Conservation (phyloP, 768 basidiomycete genomes). For the Leucocoprinus birnbaumii region DNA sequence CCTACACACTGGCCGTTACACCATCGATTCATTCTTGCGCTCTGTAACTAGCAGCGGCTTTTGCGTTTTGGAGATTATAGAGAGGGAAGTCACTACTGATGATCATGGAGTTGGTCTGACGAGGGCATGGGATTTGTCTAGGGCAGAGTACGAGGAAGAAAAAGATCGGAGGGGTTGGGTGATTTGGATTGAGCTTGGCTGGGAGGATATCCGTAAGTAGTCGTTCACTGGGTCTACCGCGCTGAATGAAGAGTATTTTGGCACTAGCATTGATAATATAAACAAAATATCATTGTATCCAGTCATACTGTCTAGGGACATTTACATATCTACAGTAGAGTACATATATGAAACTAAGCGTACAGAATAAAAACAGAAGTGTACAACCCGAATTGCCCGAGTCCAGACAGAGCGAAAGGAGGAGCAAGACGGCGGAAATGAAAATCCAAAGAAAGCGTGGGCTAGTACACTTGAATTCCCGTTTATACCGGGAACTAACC, state of each 20-base stretch:
- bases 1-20: constrained; percentile 74
- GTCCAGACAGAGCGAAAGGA: no score
- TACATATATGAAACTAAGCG: not conserved
- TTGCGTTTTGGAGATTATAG: constrained; percentile 44
- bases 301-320: no score
- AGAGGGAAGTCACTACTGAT: constrained; percentile 40
- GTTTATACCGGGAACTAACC: not conserved
- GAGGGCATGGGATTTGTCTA: constrained; percentile 49
- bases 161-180: constrained; percentile 70
- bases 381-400: no score
- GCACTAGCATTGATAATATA: not conserved
- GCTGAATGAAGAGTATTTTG: no score
- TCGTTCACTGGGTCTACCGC: no score
- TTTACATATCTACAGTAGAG: not conserved
- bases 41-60: constrained; percentile 32
- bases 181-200: constrained; percentile 55
- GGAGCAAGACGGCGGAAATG: not conserved
- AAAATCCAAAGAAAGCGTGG: not conserved
- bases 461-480: no score
- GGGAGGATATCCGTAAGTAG: not conserved
- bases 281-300: not conserved
- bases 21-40: constrained; percentile 59
- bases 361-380: not conserved
- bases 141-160: constrained; percentile 56
- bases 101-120: constrained; percentile 2